Evolutionary conservation across 257 asterid genomes (phyloP).

Genomic region (Pogostemon cablin): DNA sequence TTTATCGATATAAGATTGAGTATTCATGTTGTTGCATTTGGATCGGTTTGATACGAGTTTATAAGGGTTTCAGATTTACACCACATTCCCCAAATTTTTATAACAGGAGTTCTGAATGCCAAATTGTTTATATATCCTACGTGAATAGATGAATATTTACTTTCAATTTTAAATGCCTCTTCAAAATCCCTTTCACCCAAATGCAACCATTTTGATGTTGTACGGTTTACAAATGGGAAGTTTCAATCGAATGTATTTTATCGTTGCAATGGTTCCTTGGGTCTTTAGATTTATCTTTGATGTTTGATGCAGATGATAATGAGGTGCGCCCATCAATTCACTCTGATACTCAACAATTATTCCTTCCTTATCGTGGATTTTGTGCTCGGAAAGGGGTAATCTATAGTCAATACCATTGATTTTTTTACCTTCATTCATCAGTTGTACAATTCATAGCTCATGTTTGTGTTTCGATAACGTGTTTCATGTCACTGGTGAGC

Average conservation of each 20-base stretch:
- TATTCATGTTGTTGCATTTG: neutral
- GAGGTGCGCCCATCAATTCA: conserved; percentile 44
- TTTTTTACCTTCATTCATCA: neutral
- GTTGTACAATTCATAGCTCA: neutral
- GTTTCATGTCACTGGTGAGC: neutral
- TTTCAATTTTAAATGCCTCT: neutral
- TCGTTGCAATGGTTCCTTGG: neutral
- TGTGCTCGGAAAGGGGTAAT: conserved; percentile 86
- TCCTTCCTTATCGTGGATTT: conserved; percentile 75
- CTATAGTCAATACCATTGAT: conserved; percentile 23
- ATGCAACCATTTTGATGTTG: neutral
- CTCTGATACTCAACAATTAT: conserved; percentile 56
- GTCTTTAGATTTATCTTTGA: neutral
- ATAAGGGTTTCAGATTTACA: neutral
- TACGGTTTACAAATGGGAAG: neutral
- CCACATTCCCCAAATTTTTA: neutral
- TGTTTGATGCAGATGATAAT: conserved; percentile 45
- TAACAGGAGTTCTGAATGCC: neutral
- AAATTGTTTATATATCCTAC: neutral
- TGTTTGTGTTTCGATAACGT: neutral
- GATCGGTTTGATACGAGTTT: neutral
- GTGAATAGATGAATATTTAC: neutral
- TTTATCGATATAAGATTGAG: neutral
- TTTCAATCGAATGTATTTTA: neutral
- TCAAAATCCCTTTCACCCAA: neutral